Conservation (phyloP, 495 filamentous ascomycete genomes). For the Penicillium crystallinum region DNA sequence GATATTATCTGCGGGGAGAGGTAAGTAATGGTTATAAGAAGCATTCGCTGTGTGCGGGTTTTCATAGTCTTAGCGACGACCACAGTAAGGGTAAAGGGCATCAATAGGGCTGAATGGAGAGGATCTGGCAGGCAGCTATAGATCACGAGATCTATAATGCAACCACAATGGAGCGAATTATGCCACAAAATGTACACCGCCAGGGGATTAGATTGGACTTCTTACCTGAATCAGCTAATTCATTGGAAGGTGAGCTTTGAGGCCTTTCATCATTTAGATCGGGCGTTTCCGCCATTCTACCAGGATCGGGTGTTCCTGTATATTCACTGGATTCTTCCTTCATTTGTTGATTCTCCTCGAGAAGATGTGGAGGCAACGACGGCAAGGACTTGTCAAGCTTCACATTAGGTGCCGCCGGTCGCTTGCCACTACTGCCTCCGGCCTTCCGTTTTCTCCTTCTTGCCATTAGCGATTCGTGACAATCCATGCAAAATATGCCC, state of each 20-base stretch:
- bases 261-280: conserved; percentile 10
- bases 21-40: not conserved
- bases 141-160: not conserved
- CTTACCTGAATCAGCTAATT: conserved; percentile 19
- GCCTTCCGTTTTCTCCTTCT: conserved; percentile 83
- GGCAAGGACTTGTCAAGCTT: conserved; percentile 91
- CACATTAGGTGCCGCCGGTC: conserved; percentile 52
- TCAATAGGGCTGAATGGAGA: too few species aligned
- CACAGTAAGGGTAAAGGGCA: not conserved
- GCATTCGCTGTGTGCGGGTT: not conserved
- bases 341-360: conserved; percentile 56
- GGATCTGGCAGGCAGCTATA: not conserved
- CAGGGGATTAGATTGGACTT: not conserved
- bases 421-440: conserved; percentile 43
- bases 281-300: conserved; percentile 16
- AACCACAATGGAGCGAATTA: not conserved
- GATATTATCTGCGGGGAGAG: conserved; percentile 43
- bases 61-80: not conserved
- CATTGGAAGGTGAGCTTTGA: conserved; percentile 7
- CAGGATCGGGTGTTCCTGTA: conserved; percentile 58
- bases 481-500: conserved; percentile 99
- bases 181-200: not conserved
- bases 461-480: conserved; percentile 98
- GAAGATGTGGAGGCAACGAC: conserved; percentile 76
- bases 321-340: conserved; percentile 65